Base-by-base conservation (phyloP, 73 alveolate genomes). In the Tetrahymena malaccensis region DNA sequence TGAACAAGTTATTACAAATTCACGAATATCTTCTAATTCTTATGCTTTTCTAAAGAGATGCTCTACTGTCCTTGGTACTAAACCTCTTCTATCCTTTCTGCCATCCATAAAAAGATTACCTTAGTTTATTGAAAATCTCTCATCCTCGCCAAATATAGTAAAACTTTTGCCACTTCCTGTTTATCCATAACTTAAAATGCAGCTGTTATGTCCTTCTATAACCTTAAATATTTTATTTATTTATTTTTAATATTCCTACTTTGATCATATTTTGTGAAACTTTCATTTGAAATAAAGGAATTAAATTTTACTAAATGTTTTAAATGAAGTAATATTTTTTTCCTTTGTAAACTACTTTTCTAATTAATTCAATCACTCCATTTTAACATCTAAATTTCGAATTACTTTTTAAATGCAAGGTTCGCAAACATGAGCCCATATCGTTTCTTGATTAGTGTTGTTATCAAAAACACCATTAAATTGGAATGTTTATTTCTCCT, bases 111-210 rank as follows among this genome's bases (percentile, higher is more conserved):
- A 70, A 0, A 70, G 21, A 70, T 70, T 70, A 7, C 89, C 89
- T n/a, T 70, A 70, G 25, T 70, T 70, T 0, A 70, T 70, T 1
- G 89, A 70, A 70, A 70, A 70, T 43, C 94, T 94, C 31, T 89
- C 93, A 40, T 89, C 95, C 31, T 85, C 70, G 1, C 97, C 97
- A 93, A 89, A 95, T 43, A 95, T 43, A 38, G 97, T 85, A 85
- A 50, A 95, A 34, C 97, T 95, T 93, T 95, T 95, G 43, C 97
- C 97, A 85, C 97, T 95, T 35, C 97, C 97, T 31, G 97, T 95
- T 25, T 95, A 93, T 12, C 97, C 97, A 95, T 95, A 95, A 55
- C 97, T 95, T n/a, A 95, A 57, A 31, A 95, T 56, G 25, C 95
- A 95, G 34, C 95, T 85, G 85, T 95, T 95, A 35, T 95, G 97